Conservation (phyloP, 805 yeast genomes). For the Candida nitratophila region DNA sequence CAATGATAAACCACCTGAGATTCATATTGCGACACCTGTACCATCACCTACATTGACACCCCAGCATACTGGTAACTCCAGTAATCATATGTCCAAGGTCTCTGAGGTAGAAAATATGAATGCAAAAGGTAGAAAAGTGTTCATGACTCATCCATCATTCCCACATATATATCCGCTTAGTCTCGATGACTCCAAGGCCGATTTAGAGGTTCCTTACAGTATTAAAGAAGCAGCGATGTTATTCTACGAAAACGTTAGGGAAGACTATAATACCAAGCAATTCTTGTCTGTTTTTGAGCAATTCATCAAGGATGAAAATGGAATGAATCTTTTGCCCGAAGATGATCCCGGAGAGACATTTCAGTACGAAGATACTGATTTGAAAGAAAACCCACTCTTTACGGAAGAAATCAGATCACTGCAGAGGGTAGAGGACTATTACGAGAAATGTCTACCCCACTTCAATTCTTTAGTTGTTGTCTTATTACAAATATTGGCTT, state of each 20-base stretch:
- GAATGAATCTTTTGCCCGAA: constrained; percentile 19
- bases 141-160: constrained; percentile 24
- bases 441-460: constrained; percentile 42
- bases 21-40: constrained; percentile 81
- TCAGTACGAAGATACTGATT: constrained; percentile 20
- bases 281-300: constrained; percentile 64
- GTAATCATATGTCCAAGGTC: constrained; percentile 15
- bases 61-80: constrained; percentile 24
- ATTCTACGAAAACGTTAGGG: constrained; percentile 52
- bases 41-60: constrained; percentile 74
- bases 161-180: constrained; percentile 28
- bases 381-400: constrained; percentile 28
- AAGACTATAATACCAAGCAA: constrained; percentile 63
- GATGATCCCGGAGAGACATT: constrained; percentile 5
- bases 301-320: constrained; percentile 70
- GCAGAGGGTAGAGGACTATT: constrained; percentile 53
- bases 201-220: constrained; percentile 55
- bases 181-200: constrained; percentile 13
- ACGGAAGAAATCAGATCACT: constrained; percentile 34
- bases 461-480: constrained; percentile 62
- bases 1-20: constrained; percentile 24
- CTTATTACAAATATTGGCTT: constrained; percentile 53
- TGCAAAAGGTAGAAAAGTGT: constrained; percentile 23
- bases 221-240: constrained; percentile 74
- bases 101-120: constrained; percentile 23